phyloP scores from a whole-genome alignment of 441 rosid species.

The Sinapis alba region DNA sequence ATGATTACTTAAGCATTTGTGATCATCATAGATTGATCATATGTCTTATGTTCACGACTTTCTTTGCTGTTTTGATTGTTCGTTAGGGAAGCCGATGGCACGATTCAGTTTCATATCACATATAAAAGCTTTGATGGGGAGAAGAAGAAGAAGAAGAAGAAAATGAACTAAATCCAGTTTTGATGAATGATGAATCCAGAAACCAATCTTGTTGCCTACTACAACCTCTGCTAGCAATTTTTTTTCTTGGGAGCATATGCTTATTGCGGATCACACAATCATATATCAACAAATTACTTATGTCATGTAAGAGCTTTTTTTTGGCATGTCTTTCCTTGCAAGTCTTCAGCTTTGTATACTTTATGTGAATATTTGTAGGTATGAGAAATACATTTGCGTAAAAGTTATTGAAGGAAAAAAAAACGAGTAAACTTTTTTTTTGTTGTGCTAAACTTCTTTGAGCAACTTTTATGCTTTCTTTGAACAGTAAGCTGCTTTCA shows the following conservation, averaged over 20 bases:
- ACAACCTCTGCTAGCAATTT: conserved; percentile 28
- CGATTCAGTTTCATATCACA: background rate
- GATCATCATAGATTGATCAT: conserved; percentile 2
- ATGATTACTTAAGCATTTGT: conserved; percentile 6
- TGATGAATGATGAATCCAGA: conserved; percentile 14
- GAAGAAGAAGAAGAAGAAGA: conserved; percentile 13
- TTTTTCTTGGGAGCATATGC: conserved; percentile 22
- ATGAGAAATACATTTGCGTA: conserved; percentile 15
- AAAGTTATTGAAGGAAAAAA: background rate
- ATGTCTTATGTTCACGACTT: background rate
- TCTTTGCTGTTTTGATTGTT: background rate
- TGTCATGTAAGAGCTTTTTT: conserved; percentile 30
- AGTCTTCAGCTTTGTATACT: conserved; percentile 20
- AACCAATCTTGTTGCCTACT: conserved; percentile 35
- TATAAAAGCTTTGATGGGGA: conserved; percentile 4
- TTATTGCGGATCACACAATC: conserved; percentile 24
- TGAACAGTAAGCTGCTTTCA: background rate
- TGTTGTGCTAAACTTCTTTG: background rate
- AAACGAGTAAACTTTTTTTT: background rate
- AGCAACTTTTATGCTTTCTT: background rate
- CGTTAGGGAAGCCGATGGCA: background rate
- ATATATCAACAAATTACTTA: conserved; percentile 16
- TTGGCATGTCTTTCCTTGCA: background rate
- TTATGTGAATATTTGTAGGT: conserved; percentile 39
- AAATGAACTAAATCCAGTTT: conserved; percentile 7